Evolutionary conservation across 163 green algal species (phyloP).

Genomic region (Smithsoniella earleae): DNA sequence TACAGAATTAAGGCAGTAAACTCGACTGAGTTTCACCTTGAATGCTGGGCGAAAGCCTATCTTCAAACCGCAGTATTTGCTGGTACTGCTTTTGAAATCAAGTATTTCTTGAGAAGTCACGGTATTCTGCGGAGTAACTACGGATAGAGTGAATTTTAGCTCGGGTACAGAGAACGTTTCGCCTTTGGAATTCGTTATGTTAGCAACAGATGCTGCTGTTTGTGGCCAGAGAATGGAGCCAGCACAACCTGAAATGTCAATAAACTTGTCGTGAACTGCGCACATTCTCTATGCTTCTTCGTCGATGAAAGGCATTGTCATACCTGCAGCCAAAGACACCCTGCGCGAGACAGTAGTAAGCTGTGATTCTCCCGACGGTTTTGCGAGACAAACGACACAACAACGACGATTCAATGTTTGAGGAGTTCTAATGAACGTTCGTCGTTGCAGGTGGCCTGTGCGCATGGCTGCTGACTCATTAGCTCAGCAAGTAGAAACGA

Average conservation of each 20-base stretch:
- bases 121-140: not conserved
- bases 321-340: too few species aligned
- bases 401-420: too few species aligned
- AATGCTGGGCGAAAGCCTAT: slow-evolving; percentile 1
- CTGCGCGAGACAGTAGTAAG: too few species aligned
- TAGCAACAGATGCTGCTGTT: not conserved
- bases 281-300: too few species aligned
- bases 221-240: not conserved
- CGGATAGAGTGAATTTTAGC: not conserved
- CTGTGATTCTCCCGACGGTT: too few species aligned
- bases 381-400: too few species aligned
- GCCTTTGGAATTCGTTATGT: not conserved
- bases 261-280: too few species aligned
- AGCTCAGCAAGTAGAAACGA: too few species aligned
- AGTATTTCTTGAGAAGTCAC: not conserved
- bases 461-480: too few species aligned
- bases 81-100: slow-evolving; percentile 1
- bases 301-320: too few species aligned
- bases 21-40: slow-evolving; percentile 2
- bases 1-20: slow-evolving; percentile 7
- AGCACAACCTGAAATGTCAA: not conserved
- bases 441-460: too few species aligned
- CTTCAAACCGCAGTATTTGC: slow-evolving; percentile 29
- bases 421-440: too few species aligned
- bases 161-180: not conserved